Evolutionary conservation across 352 stramenopile genomes (phyloP), one percentile per base, ranked within the genome.

Genomic region (Globisporangium nunn): DNA sequence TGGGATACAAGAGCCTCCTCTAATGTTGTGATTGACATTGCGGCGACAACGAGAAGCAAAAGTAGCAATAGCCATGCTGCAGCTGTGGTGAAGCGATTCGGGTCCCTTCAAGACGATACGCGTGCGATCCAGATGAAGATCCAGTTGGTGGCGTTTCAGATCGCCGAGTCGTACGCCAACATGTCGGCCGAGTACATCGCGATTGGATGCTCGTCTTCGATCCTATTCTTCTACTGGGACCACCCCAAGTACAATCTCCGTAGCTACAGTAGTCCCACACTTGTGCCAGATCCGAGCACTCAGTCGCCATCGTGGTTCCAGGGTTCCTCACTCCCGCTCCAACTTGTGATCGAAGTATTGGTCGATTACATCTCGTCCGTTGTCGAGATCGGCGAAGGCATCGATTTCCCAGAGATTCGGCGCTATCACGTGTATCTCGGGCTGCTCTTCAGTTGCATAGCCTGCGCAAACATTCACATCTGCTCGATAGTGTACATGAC

Each of bases 141-240:
- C 4, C 70, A 68, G 5, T 31, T 69, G 2, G 18, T 82, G 2
- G 43, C 52, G 0, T 64, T 75, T 23, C 61, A 79, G 28, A 71
- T 70, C 15, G 68, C 70, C 1, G 73, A 82, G 48, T 33, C 61
- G 14, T 71, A 70, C 28, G 70, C 70, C 45, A 70, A 77, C 40
- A 82, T 82, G 70, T 76, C 75, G 35, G 67, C 72, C 18, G 72
- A 82, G 57, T 82, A 82, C 44, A 72, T 82, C 31, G 68, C 70
- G 0, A 78, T 82, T 37, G 70, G 62, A 0, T 82, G 70, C 50
- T 79, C 73, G 3, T 58, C 74, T 53, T 76, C 59, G 3, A 71
- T 73, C 8, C 48, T 76, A 2, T 71, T 71, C 35, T 81, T 75
- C 47, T 78, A 67, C 45, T 64, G 57, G 15, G 62, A 58, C 0